Evolutionary conservation across 2,329 filamentous ascomycete species (phyloP).

Genomic region (Paecilomyces dactylethromorphus): DNA sequence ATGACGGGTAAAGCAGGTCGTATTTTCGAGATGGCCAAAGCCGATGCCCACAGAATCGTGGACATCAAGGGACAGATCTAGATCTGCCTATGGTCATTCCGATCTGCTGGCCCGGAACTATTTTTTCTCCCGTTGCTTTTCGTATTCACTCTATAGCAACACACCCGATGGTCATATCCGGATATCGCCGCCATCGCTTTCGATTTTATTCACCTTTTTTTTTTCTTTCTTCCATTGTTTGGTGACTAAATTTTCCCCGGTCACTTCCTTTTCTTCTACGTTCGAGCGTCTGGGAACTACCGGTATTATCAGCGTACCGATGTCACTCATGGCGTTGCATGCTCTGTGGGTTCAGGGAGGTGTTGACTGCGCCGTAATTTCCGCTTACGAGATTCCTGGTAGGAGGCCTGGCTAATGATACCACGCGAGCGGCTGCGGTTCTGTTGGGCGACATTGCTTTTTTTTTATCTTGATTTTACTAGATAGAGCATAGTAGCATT

Average conservation of each 20-base stretch:
- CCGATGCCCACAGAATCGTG: conserved; percentile 73
- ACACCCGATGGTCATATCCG: background rate
- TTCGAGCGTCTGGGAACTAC: background rate
- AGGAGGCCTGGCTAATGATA: background rate
- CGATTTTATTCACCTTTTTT: conserved; percentile 5
- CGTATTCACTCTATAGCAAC: background rate
- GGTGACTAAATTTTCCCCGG: background rate
- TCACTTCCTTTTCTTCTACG: background rate
- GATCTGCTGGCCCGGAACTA: background rate
- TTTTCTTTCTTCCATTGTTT: conserved; percentile 5
- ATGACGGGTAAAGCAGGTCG: conserved; percentile 64
- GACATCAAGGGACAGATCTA: conserved; percentile 95
- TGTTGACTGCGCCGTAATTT: background rate
- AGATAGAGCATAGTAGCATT: background rate
- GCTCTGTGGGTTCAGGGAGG: background rate
- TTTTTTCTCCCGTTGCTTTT: background rate
- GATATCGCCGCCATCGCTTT: conserved; percentile 1
- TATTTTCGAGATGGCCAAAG: conserved; percentile 68
- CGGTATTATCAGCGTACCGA: background rate
- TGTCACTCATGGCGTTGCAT: background rate
- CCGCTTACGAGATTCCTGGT: background rate
- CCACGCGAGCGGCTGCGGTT: background rate
- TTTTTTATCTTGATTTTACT: background rate
- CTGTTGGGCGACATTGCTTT: background rate
- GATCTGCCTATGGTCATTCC: conserved; percentile 1